Base-by-base conservation (phyloP, 2,329 filamentous ascomycete genomes). In the Beauveria medogensis region DNA sequence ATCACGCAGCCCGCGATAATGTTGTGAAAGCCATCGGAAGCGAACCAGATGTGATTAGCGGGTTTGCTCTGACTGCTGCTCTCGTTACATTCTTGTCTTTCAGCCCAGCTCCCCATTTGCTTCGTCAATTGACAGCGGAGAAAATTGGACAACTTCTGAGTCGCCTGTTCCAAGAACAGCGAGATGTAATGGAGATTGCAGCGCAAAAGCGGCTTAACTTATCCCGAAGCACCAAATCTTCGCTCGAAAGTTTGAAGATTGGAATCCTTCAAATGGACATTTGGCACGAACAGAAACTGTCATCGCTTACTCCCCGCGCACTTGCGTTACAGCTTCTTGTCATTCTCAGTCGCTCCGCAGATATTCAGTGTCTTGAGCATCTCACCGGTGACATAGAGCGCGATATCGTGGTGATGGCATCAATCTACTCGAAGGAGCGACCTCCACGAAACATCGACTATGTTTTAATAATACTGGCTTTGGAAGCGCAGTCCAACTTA, bases 1-100 rank as follows among this genome's bases (percentile, higher is more conserved):
- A 92, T 63, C 87, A 91, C 65, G 84, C 85, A 7, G 84, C 89
- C 60, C 89, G 91, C 63, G 81, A 85, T 59, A 82, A 82, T 34
- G 77, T 97, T 18, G 82, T 91, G 57, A 78, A 82, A 50, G 81
- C 83, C 47, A 77, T 89, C 10, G 80, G 78, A 1, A 77, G 78
- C 54, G 83, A 88, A 67, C 73, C 78, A 1, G 88, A 92, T 69
- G 65, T 80, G 24, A 75, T 88, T 41, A 80, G 81, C 56, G 85
- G 85, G 7, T 89, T 88, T 67, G 75, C 85, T 1, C 78, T 91
- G 16, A 73, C 83, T n/a, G 82, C 84, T 1, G 80, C 84, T n/a
- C 75, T 90, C 5, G 75, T 85, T 5, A 81, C 83, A 3, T 79
- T 93, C 34, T 70, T 91, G 28, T 75, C 80, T 7, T 82, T 82